Conservation (phyloP, 2,329 filamentous ascomycete genomes). For the Clonostachys rhizophaga region DNA sequence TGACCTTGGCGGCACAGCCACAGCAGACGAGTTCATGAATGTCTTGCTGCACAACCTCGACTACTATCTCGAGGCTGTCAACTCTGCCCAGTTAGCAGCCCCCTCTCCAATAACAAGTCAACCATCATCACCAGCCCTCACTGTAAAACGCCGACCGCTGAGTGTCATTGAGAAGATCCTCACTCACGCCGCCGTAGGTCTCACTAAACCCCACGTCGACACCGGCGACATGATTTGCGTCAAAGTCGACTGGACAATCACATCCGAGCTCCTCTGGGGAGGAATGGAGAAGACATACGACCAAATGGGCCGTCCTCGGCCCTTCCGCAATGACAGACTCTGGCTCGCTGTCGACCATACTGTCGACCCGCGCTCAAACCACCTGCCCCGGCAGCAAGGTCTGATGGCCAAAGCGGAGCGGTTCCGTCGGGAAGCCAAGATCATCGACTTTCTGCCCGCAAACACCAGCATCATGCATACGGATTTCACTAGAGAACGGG, state of each 20-base stretch:
- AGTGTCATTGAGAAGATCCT: slow-evolving; percentile 39
- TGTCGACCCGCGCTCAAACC: slow-evolving; percentile 35
- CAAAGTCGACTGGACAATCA: slow-evolving; percentile 38
- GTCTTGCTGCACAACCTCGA: slow-evolving; percentile 5
- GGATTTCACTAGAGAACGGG: slow-evolving; percentile 35
- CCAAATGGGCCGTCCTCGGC: slow-evolving; percentile 28
- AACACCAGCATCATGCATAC: slow-evolving; percentile 38
- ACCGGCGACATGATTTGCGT: slow-evolving; percentile 33
- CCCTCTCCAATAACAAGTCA: neutral
- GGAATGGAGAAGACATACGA: slow-evolving; percentile 35
- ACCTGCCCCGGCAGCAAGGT: slow-evolving; percentile 22
- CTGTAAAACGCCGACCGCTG: slow-evolving; percentile 18
- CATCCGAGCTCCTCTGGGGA: slow-evolving; percentile 34
- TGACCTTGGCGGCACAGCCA: slow-evolving; percentile 6
- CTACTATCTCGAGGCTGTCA: slow-evolving; percentile 6
- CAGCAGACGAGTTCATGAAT: slow-evolving; percentile 4
- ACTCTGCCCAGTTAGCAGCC: slow-evolving; percentile 2
- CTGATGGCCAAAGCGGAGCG: slow-evolving; percentile 28
- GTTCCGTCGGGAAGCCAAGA: slow-evolving; percentile 30
- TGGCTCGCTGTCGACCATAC: slow-evolving; percentile 45
- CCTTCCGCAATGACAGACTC: slow-evolving; percentile 43
- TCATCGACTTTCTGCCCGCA: slow-evolving; percentile 24
- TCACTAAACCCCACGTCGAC: slow-evolving; percentile 19
- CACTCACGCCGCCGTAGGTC: slow-evolving; percentile 28
- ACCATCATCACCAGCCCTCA: neutral